These are phyloP conservation scores for Arthonia radiata DNA, from an alignment of 495 filamentous ascomycete species.

Conservation along the genomic window DNA sequence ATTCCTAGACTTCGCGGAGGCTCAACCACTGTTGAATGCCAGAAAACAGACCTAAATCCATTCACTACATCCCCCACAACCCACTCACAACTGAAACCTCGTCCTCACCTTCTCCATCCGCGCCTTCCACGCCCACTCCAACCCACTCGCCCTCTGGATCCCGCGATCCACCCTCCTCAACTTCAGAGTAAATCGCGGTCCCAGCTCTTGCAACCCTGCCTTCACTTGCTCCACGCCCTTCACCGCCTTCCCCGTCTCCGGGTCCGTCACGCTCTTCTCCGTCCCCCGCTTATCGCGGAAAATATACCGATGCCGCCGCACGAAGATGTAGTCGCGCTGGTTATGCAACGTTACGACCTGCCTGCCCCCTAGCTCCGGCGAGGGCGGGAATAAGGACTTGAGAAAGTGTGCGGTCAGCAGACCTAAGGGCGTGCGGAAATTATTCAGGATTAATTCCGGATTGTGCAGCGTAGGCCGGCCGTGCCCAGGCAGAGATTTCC, in stretches of 20 bases:
- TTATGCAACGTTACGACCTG: conserved; percentile 86
- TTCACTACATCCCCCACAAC: too few species aligned
- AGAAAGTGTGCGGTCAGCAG: conserved; percentile 73
- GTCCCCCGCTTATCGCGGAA: conserved; percentile 66
- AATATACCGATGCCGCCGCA: conserved; percentile 71
- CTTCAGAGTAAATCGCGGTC: conserved; percentile 25
- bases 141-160: conserved; percentile 53
- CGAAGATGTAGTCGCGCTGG: conserved; percentile 89
- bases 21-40: too few species aligned
- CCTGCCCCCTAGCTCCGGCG: conserved; percentile 57
- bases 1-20: too few species aligned
- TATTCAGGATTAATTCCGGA: conserved; percentile 81
- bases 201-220: conserved; percentile 22
- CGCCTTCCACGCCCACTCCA: conserved; percentile 89
- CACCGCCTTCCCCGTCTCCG: conserved; percentile 13
- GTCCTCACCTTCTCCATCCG: conserved; percentile 83
- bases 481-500: conserved; percentile 63
- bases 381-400: conserved; percentile 54
- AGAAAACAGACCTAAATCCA: too few species aligned
- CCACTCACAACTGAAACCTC: conserved; percentile 80
- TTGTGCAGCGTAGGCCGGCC: conserved; percentile 72
- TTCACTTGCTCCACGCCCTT: conserved; percentile 42
- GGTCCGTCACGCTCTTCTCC: conserved; percentile 64
- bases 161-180: conserved; percentile 78
- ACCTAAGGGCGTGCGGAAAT: conserved; percentile 83